phyloP scores from a whole-genome alignment of 768 basidiomycete genomes.

The Vararia minispora region DNA sequence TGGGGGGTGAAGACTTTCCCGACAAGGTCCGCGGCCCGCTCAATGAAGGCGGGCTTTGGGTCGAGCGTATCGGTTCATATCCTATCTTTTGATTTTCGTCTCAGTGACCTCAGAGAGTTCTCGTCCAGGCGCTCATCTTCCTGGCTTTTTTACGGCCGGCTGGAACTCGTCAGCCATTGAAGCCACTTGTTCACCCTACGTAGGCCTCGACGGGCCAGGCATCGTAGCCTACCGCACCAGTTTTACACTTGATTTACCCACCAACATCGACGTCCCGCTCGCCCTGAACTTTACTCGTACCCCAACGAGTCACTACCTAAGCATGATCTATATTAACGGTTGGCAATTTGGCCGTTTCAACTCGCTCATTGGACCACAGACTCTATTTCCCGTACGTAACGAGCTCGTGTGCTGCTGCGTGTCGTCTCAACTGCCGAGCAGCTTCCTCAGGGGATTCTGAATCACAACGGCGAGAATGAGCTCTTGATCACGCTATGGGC shows the following conservation, averaged over 20 bases:
- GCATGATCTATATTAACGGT: conserved; percentile 20
- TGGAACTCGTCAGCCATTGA: conserved; percentile 5
- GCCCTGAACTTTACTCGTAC: conserved; percentile 15
- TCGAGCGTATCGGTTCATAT: conserved; percentile 16
- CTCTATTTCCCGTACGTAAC: conserved; percentile 11
- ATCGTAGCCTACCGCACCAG: conserved; percentile 19
- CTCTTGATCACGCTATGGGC: conserved; percentile 17
- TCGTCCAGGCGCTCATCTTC: conserved; percentile 17
- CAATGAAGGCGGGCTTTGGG: conserved; percentile 23
- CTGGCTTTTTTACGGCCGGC: conserved; percentile 15
- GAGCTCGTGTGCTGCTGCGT: conserved; percentile 14
- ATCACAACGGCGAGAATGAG: conserved; percentile 17
- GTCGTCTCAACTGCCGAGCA: too few species aligned
- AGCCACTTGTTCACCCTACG: conserved; percentile 11
- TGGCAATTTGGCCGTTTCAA: conserved; percentile 21
- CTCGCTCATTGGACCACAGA: conserved; percentile 14
- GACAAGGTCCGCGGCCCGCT: conserved; percentile 20
- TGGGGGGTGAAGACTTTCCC: conserved; percentile 19
- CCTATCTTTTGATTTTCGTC: not conserved
- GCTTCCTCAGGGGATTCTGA: conserved; percentile 21
- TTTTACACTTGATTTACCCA: conserved; percentile 19
- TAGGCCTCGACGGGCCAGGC: conserved; percentile 13
- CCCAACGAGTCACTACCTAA: conserved; percentile 15
- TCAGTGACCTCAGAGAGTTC: not conserved
- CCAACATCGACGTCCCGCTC: conserved; percentile 16